These are phyloP conservation scores for Alternaria metachromatica DNA, from an alignment of 2,329 filamentous ascomycete species.

Conservation along the genomic window DNA sequence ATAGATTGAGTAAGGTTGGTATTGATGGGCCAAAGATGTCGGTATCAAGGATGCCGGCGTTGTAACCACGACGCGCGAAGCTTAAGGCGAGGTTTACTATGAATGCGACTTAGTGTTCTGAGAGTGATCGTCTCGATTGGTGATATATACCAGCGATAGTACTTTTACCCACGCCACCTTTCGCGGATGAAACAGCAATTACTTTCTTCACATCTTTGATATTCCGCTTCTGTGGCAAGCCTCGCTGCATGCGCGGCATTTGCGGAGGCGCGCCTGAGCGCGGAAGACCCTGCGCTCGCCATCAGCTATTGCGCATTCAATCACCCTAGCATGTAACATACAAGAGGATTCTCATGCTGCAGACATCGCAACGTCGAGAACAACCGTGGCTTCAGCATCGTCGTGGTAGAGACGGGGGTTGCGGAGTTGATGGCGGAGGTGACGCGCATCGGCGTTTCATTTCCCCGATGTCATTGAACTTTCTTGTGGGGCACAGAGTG, in stretches of 20 bases:
- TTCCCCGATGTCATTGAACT: slow-evolving; percentile 28
- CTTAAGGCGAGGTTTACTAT: slow-evolving; percentile 84
- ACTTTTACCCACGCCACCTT: slow-evolving; percentile 97
- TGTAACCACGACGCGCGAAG: slow-evolving; percentile 80
- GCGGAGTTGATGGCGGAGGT: slow-evolving; percentile 34
- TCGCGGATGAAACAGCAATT: slow-evolving; percentile 96
- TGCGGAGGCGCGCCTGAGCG: slow-evolving; percentile 70
- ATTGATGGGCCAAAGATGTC: slow-evolving; percentile 98
- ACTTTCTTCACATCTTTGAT: slow-evolving; percentile 88
- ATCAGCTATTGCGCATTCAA: slow-evolving; percentile 9
- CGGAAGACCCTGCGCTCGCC: slow-evolving; percentile 73
- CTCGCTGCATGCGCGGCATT: slow-evolving; percentile 78
- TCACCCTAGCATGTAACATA: slow-evolving; percentile 49
- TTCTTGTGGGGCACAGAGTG: slow-evolving; percentile 39
- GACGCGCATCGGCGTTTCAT: slow-evolving; percentile 26
- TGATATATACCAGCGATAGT: slow-evolving; percentile 75
- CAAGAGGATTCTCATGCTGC: slow-evolving; percentile 87
- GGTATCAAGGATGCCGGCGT: slow-evolving; percentile 88
- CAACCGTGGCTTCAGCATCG: slow-evolving; percentile 51
- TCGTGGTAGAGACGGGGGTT: slow-evolving; percentile 17
- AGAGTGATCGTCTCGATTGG: too few relatives aligned
- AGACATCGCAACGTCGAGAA: slow-evolving; percentile 62
- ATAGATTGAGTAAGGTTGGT: slow-evolving; percentile 84
- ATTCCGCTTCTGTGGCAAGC: slow-evolving; percentile 78
- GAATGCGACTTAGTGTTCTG: too few relatives aligned